Evolutionary conservation across 495 filamentous ascomycete species (phyloP), one percentile per base, ranked within the genome.

Genomic region (Haplographium delicatum): DNA sequence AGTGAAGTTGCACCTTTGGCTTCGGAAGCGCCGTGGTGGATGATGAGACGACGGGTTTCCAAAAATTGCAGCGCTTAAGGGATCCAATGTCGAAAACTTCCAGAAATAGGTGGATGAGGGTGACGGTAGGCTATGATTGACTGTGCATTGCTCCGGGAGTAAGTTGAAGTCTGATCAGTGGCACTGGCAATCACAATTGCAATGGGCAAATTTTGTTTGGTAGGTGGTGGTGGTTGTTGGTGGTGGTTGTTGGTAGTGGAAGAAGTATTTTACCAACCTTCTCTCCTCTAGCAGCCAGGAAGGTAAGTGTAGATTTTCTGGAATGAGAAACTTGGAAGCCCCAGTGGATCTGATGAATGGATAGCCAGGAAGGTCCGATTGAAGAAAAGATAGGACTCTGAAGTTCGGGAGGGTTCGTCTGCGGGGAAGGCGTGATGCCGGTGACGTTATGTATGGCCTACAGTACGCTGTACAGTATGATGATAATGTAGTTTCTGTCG

Each of bases 11-110:
- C 38, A 46, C 23, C 9, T n/a, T 16, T 41, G 16, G 46, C 45
- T 31, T 47, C 46, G 46, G 53, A 47, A 16, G 37, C n/a, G 50
- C 24, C 34, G 42, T 31, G 44, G 24, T 35, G 25, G 30, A 33
- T 4, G 35, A 25, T 34, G 11, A 26, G 20, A 13, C n/a, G 34
- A n/a, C 34, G 41, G 39, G 45, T 47, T 53, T 53, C 44, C 40
- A 44, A 55, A 41, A 19, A 1, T 39, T 31, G 24, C 24, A 34
- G 47, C 47, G 47, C 47, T 13, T 50, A 42, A 31, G 23, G 23
- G 25, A 2, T 18, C 20, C 26, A 20, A 40, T 30, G 47, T 24
- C 26, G 35, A 20, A 19, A 19, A 37, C 3, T 42, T 10, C 47
- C 18, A 22, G 16, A 30, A 2, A 24, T 5, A n/a, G 24, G 37